Base-by-base conservation (phyloP, 805 yeast species). In the Saccharomycopsis sp. region DNA sequence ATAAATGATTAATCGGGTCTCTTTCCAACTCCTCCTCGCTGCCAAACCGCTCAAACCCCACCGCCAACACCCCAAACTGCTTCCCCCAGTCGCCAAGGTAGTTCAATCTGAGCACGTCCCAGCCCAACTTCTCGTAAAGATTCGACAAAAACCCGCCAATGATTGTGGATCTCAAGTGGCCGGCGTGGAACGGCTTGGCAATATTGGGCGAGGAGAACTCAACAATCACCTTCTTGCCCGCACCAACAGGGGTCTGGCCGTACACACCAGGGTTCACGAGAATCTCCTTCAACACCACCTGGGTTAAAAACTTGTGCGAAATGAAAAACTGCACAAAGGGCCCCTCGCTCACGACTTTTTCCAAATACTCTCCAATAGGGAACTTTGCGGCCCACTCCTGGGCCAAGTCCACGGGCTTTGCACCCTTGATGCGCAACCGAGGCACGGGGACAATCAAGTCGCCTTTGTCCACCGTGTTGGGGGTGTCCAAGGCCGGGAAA, bases 41-140 rank as follows among this genome's bases (percentile, higher is more conserved):
- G 37, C 99, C 99, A 58, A 82, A 92, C 56, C 73, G 77, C 42
- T 76, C 74, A 61, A 80, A 92, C 35, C 96, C 99, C 48, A 92
- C 81, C 19, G 97, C 98, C 52, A 92, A 71, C 34, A 92, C 61
- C 62, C 98, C 99, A 56, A 89, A 92, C 68, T 92, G 99, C 65
- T 92, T 92, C 43, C 99, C 99, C 98, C 98, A 92, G 65, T 92
- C 99, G 56, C 99, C 99, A 51, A 92, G 71, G 63, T 92, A 92
- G 69, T 92, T 92, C 68, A 89, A 71, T 65, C 96, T 76, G 51
- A 73, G 64, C 34, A 92, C 98, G n/a, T 85, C 74, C 84, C 89
- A 92, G 35, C 97, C 98, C 43, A 80, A 68, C 52, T 75, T 78
- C 64, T 87, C 96, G 59, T 92, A 84, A 59, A 92, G 69, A 63